Base-by-base conservation (phyloP, 2,329 filamentous ascomycete species). In the Trichoderma koningiopsis region DNA sequence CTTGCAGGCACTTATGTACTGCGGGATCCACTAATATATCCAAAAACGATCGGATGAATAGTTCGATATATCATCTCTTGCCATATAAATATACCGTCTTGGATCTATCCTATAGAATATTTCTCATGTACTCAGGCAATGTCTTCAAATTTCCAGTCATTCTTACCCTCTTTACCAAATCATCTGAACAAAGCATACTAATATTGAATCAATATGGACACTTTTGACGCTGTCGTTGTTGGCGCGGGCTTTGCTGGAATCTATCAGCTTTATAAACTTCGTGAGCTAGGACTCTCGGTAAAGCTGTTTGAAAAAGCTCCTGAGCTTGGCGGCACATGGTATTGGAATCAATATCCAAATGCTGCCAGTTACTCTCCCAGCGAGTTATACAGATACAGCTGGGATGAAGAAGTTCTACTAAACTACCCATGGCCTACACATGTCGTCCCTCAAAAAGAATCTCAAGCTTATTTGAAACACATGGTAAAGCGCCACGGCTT, bases 311-410 rank as follows among this genome's bases (percentile, higher is more conserved):
- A 61, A 14, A 61, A 61, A 19, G 58, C 37, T 22, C 19, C 58
- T 11, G 37, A 61, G 5, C 37, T 61, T 47, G 58, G 58, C 10
- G 58, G 58, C 13, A 47, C 58, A 31, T 61, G 58, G 37, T 61
- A 61, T 10, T 61, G 58, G 58, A 61, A 31, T 19, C 24, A 29
- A 22, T 61, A 61, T 31, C 58, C 58, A 7, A 40, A 40, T 3
- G 37, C 37, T 37, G 43, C 40, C 16, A 61, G 58, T 14, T 37
- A 61, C 13, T 61, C 58, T 14, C 37, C 40, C 37, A 61, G 58
- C n/a, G 58, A 61, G n/a, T 27, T 61, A 22, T 61, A 61, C 24
- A 61, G 58, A 47, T 61, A 61, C 16, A 61, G 58, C 58, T 61
- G 24, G 24, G 58, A 61, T 16, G 49, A 61, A 10, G 58, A 49